Percentiles rank a stretch among this genome's conserved stretches.
These are phyloP conservation scores for Tilletia caries DNA, from an alignment of 1,284 basidiomycete species.

Conservation along the genomic window DNA sequence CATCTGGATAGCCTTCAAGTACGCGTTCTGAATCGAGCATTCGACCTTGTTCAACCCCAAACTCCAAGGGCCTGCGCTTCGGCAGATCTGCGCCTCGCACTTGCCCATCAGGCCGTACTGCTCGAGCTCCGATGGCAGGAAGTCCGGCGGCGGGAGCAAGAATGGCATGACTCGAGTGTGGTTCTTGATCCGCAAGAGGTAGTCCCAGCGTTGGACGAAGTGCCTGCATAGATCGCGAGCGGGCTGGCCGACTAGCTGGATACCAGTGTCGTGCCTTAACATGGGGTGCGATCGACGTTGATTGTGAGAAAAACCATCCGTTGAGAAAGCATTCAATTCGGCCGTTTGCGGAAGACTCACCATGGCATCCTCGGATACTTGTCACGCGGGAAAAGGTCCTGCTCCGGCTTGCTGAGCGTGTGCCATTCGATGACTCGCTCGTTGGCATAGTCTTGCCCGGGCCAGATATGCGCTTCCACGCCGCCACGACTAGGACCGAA, in stretches of 20 bases:
- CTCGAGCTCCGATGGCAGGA: constrained; percentile 74
- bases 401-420: constrained; percentile 80
- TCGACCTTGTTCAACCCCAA: constrained; percentile 78
- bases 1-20: constrained; percentile 83
- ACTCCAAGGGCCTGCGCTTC: constrained; percentile 93
- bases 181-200: constrained; percentile 59
- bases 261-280: constrained; percentile 74
- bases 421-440: constrained; percentile 84
- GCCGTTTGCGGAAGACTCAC: constrained; percentile 53
- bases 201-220: constrained; percentile 77
- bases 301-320: not conserved
- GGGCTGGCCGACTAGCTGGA: constrained; percentile 94
- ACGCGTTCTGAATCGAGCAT: constrained; percentile 91
- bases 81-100: constrained; percentile 94
- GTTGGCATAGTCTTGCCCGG: constrained; percentile 89
- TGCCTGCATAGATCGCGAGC: constrained; percentile 91
- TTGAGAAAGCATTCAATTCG: not conserved
- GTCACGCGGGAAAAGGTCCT: constrained; percentile 87
- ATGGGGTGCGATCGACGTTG: not conserved
- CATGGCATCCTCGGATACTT: constrained; percentile 95
- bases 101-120: constrained; percentile 85
- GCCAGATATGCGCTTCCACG: constrained; percentile 71
- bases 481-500: constrained; percentile 57
- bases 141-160: constrained; percentile 88
- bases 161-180: constrained; percentile 90